phyloP scores from a whole-genome alignment of 208 protist species.

The Blastocrithidia nonstop region DNA sequence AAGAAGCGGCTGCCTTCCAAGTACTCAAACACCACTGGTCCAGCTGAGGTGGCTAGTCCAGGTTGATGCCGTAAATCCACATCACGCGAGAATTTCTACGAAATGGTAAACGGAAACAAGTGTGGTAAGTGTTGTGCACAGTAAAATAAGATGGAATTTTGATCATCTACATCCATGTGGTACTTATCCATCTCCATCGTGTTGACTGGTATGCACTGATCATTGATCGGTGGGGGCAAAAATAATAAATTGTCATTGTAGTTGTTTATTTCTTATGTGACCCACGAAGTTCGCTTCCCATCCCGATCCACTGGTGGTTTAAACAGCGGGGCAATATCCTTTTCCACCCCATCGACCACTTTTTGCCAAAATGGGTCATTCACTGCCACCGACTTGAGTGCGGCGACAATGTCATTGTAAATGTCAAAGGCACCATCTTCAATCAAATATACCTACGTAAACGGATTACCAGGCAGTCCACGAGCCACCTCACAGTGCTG shows the following conservation, averaged over 20 bases:
- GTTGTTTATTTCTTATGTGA: constrained; percentile 54
- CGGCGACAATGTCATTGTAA: constrained; percentile 41
- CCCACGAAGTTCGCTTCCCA: constrained; percentile 38
- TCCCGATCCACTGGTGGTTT: constrained; percentile 11
- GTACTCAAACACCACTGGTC: constrained; percentile 51
- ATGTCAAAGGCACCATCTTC: constrained; percentile 51
- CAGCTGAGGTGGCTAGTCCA: constrained; percentile 41
- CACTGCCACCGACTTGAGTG: constrained; percentile 32
- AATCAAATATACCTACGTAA: constrained; percentile 48
- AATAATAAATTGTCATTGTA: constrained; percentile 59
- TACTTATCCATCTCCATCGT: constrained; percentile 17
- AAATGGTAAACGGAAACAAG: constrained; percentile 39
- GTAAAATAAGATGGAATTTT: constrained; percentile 63
- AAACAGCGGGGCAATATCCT: constrained; percentile 53
- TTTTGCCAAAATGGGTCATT: constrained; percentile 51
- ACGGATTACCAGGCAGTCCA: constrained; percentile 28
- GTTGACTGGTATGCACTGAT: constrained; percentile 15
- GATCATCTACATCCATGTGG: constrained; percentile 41
- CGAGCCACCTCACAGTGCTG: constrained; percentile 48
- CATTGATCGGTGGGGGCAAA: constrained; percentile 33
- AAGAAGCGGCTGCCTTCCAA: constrained; percentile 35
- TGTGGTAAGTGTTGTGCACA: constrained; percentile 54
- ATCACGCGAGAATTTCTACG: constrained; percentile 7
- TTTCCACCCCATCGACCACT: constrained; percentile 32
- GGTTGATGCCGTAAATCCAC: constrained; percentile 28